A percentile compares a stretch with the other conserved stretches of the same genome.
Conservation (phyloP, 768 basidiomycete species). For the Pleurotus ostreatus region DNA sequence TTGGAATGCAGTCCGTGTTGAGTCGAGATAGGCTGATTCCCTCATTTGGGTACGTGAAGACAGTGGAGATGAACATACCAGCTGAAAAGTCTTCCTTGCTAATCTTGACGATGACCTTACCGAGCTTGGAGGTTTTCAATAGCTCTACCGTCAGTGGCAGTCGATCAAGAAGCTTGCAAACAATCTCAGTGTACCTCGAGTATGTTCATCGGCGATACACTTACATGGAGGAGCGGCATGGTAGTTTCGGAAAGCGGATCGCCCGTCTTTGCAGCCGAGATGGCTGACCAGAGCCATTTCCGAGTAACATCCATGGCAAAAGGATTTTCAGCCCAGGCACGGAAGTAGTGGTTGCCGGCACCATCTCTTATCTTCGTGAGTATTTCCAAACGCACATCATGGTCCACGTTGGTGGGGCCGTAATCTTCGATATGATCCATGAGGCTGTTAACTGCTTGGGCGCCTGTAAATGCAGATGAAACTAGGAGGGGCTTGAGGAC, state of each 20-base stretch:
- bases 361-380: slow-evolving; percentile 78
- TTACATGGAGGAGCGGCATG: slow-evolving; percentile 85
- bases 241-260: slow-evolving; percentile 62
- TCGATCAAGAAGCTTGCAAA: slow-evolving; percentile 72
- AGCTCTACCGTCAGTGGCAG: slow-evolving; percentile 70
- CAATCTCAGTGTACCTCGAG: neutral
- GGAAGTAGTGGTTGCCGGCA: slow-evolving; percentile 83
- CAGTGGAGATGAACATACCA: slow-evolving; percentile 58
- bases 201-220: slow-evolving; percentile 25
- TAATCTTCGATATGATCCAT: slow-evolving; percentile 55
- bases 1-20: slow-evolving; percentile 18
- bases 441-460: slow-evolving; percentile 61
- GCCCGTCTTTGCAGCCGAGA: slow-evolving; percentile 47
- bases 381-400: slow-evolving; percentile 65
- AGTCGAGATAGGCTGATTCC: neutral
- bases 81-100: slow-evolving; percentile 71
- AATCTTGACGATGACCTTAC: slow-evolving; percentile 74
- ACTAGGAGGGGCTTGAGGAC: slow-evolving; percentile 55
- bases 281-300: slow-evolving; percentile 77
- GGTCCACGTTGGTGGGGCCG: slow-evolving; percentile 62
- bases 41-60: slow-evolving; percentile 1
- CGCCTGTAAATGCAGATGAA: slow-evolving; percentile 60
- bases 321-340: slow-evolving; percentile 79
- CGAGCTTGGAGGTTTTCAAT: slow-evolving; percentile 69
- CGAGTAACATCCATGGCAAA: slow-evolving; percentile 73